Conservation (phyloP, 306 rosid genomes). For the Oemleria cerasiformis region DNA sequence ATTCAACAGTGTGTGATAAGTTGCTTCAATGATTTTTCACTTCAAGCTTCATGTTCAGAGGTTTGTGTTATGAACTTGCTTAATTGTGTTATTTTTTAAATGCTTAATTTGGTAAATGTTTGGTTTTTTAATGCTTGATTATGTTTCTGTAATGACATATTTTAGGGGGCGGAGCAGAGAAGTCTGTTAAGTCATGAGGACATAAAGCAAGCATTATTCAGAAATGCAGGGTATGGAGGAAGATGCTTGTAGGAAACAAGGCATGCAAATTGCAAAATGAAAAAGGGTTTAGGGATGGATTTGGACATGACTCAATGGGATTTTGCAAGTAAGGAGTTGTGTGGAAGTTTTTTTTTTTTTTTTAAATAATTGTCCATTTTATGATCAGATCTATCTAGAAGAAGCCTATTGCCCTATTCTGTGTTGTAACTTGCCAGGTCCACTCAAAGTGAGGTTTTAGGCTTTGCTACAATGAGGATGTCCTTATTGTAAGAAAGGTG, state of each 20-base stretch:
- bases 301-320: conserved; percentile 30
- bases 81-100: background rate
- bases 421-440: conserved; percentile 34
- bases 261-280: background rate
- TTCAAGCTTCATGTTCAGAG: conserved; percentile 98
- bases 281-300: background rate
- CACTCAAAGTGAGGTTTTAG: conserved; percentile 26
- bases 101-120: background rate
- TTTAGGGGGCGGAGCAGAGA: conserved; percentile 61
- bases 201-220: conserved; percentile 84
- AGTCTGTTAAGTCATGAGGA: conserved; percentile 57
- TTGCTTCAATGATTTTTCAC: conserved; percentile 86
- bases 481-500: too few species aligned
- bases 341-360: conserved; percentile 25
- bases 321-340: conserved; percentile 39
- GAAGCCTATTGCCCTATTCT: conserved; percentile 10
- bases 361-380: conserved; percentile 41
- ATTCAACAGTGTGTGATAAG: conserved; percentile 95
- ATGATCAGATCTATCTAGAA: conserved; percentile 32
- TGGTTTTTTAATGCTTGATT: conserved; percentile 10
- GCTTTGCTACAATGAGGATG: too few species aligned
- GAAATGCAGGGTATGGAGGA: conserved; percentile 98
- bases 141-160: conserved; percentile 9
- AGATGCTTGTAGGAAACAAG: conserved; percentile 56
- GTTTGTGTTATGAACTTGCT: conserved; percentile 28